Percentiles rank a stretch among this genome's conserved stretches.
phyloP scores from a whole-genome alignment of 2,329 filamentous ascomycete species.

The Sphaerulina populicola region DNA sequence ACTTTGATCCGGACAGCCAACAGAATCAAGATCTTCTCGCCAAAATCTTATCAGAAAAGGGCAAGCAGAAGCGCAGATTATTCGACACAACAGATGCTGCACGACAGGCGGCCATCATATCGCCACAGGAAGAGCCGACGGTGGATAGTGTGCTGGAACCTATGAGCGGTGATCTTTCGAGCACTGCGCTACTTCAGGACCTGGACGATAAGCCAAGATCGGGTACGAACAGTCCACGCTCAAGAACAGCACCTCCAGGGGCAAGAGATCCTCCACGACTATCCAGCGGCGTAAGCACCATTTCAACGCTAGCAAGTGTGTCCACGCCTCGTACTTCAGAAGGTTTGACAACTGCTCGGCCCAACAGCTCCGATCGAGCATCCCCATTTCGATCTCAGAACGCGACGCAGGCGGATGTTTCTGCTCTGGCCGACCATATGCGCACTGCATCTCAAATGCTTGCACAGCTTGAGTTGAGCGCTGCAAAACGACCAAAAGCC shows the following conservation, averaged over 20 bases:
- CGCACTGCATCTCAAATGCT: slow-evolving; percentile 80
- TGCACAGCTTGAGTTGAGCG: slow-evolving; percentile 70
- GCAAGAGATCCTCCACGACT: slow-evolving; percentile 43
- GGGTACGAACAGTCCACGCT: slow-evolving; percentile 21
- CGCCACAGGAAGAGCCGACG: slow-evolving; percentile 37
- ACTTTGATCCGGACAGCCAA: slow-evolving; percentile 65
- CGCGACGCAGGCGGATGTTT: slow-evolving; percentile 69
- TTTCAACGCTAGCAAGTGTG: slow-evolving; percentile 53
- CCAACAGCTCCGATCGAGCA: slow-evolving; percentile 58
- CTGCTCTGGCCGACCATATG: slow-evolving; percentile 78
- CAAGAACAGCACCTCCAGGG: slow-evolving; percentile 13
- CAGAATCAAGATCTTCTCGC: slow-evolving; percentile 62
- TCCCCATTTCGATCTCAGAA: slow-evolving; percentile 47
- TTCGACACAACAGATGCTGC: slow-evolving; percentile 56
- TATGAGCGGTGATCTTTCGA: slow-evolving; percentile 67
- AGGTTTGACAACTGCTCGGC: slow-evolving; percentile 47
- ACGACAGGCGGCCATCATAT: slow-evolving; percentile 36
- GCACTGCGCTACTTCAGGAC: slow-evolving; percentile 58
- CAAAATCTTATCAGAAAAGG: slow-evolving; percentile 59
- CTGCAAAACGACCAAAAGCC: slow-evolving; percentile 67
- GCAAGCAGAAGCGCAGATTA: slow-evolving; percentile 45
- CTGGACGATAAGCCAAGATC: slow-evolving; percentile 44
- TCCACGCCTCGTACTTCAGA: slow-evolving; percentile 62
- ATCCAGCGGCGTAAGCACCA: slow-evolving; percentile 54
- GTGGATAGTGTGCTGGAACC: slow-evolving; percentile 76